Evolutionary conservation across 108 stramenopile genomes (phyloP), one percentile per base, ranked within the genome.

Genomic region (Thalassiosira profunda): DNA sequence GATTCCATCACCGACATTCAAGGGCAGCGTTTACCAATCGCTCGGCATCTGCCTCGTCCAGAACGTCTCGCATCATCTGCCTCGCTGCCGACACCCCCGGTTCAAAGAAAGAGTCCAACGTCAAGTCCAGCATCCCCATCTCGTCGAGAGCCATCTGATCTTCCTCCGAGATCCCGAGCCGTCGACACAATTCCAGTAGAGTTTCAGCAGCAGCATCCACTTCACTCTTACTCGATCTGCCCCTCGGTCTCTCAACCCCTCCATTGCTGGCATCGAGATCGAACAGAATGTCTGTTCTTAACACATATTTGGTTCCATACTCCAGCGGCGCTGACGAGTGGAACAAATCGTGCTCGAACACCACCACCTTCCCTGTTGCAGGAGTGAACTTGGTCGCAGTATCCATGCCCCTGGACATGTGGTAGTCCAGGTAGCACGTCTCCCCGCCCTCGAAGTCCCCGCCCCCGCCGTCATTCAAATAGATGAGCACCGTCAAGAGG

Each of bases 341-440:
- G 51, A 62, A 92, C 24, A 92, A 65, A 65, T 88, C 88, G 67
- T 92, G 91, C 43, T 89, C 87, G 55, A 92, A 92, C 4, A 92
- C 47, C 8, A 87, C 86, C 14, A 67, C 70, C 8, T 61, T 78
- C 12, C 91, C 91, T 20, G 52, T 37, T 7, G 76, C 41, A 8
- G 91, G 88, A 20, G 61, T 77, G 10, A 88, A 44, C 9, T 37
- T 74, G 12, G 68, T 70, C 26, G 48, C 36, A 23, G 18, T 38
- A 8, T 44, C 38, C 4, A 53, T 56, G 3, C 18, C 20, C 30
- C 38, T 56, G 17, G 56, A 34, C 9, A 25, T 15, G 30, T 64
- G 37, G 28, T 53, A 60, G 63, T 85, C 59, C 58, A 88, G 49
- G 57, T 53, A 91, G 17, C 31, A 64, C 9, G 90, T 91, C 58